Base-by-base conservation (phyloP, 2,329 filamentous ascomycete genomes). In the Beauveria medogensis region DNA sequence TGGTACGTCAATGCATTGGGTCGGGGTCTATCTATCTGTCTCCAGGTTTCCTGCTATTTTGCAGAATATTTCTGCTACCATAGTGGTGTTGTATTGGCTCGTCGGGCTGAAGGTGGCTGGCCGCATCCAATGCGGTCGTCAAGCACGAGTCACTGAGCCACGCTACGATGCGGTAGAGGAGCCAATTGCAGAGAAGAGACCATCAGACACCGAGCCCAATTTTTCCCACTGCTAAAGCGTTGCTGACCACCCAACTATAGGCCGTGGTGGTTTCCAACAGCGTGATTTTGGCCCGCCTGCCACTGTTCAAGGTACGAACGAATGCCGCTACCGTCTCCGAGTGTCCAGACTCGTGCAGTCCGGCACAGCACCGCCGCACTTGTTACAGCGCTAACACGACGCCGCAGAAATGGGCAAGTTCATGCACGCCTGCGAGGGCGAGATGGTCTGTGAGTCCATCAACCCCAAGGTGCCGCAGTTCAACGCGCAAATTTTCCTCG, bases 401-500 rank as follows among this genome's bases (percentile, higher is more conserved):
- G 3, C 12, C 5, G 12, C 30, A 62, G 94, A 97, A 79, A 91
- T 99, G 89, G 94, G 94, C 75, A 85, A 85, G 66, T 96, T 97
- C 77, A 78, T 97, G 74, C 94, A 99, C 80, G 87, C 92, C 62
- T 93, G 90, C 79, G 94, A 99, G 78, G 93, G 93, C 74, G 94
- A 99, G 78, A 94, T 99, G 83, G 89, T 99, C 69, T 97, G 93
- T 89, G 88, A 92, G 77, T 95, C 90, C 68, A 88, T 89, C 77
- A 97, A 97, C 82, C 81, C 89, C 69, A 97, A 97, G 80, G 89
- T 99, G 66, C 94, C 94, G 64, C 96, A 96, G 81, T 99, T 99
- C 88, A 97, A 97, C 81, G 94, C 94, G 64, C 92, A 92, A 68
- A 96, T 99, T 76, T 99, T 94, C 80, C 88, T 97, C 70, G 93